Base-by-base conservation (phyloP, 768 basidiomycete genomes). In the Steccherinum ochraceum region DNA sequence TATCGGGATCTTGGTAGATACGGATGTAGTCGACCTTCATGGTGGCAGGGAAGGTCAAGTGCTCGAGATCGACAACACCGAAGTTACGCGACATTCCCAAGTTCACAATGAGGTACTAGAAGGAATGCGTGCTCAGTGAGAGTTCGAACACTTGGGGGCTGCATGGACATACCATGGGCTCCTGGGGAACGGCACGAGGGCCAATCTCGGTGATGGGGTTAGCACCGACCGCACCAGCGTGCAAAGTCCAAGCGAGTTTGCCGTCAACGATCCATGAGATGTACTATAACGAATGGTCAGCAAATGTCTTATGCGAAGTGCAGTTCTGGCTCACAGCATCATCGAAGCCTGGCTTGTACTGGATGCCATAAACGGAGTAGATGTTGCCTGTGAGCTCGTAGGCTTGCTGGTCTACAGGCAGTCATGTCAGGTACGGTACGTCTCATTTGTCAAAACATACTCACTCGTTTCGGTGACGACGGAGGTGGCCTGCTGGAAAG, bases 11-110 rank as follows among this genome's bases (percentile, higher is more conserved):
- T 57, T 86, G 85, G 58, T 85, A 87, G 12, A 95, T 86, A 1
- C 93, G 79, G 51, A 94, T 81, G 52, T 82, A 94, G 61, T 95
- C 93, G 46, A 93, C 69, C 49, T 70, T 70, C 86, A 93, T 84
- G 16, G 65, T 70, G n/a, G 83, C 66, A 3, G 67, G 67, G 62
- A 81, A 83, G 20, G 61, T 65, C 19, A 85, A 63, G 51, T 82
- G 67, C 1, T 62, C 68, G 42, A 77, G 68, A 53, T 85, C 81
- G 54, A 84, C 76, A 4, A 59, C 56, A 43, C 80, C 83, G 59
- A 86, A 86, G 60, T 76, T 76, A 20, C 70, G 67, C 3, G 79
- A 82, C 57, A 85, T 76, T 60, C 82, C 83, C 61, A 83, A 58
- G 60, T 82, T 83, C 24, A 69, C 56, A 50, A 84, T 69, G 54